Evolutionary conservation across 2,329 filamentous ascomycete genomes (phyloP).

Genomic region (Neofusicoccum kwambonambiense): DNA sequence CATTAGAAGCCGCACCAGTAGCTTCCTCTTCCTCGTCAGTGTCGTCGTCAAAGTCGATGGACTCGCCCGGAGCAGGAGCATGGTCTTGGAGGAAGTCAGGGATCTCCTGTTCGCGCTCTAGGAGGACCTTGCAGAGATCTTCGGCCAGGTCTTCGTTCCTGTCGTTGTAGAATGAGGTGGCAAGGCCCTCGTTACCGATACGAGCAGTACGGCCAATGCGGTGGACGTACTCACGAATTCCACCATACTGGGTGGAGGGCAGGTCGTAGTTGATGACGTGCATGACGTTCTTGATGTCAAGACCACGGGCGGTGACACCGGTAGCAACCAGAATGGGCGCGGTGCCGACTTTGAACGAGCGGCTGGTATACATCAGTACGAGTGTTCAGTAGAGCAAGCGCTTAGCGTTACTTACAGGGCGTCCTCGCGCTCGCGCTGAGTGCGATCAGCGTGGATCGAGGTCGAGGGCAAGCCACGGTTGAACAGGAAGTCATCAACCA

Average conservation of each 20-base stretch:
- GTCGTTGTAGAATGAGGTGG: constrained; percentile 86
- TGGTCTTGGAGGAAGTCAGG: constrained; percentile 76
- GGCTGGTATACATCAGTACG: constrained; percentile 39
- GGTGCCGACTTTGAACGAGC: constrained; percentile 73
- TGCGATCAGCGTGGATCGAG: constrained; percentile 84
- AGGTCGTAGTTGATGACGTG: constrained; percentile 95
- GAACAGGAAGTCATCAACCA: constrained; percentile 83
- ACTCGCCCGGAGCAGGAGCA: constrained; percentile 57
- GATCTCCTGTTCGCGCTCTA: constrained; percentile 75
- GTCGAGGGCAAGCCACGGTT: constrained; percentile 77
- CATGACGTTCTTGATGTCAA: constrained; percentile 82
- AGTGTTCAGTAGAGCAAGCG: too few relatives aligned
- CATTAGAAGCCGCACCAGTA: background rate
- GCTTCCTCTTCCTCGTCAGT: constrained; percentile 33
- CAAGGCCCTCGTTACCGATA: constrained; percentile 82
- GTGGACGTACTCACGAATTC: constrained; percentile 90
- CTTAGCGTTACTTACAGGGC: constrained; percentile 59
- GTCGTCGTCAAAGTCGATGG: constrained; percentile 55
- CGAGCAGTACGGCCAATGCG: constrained; percentile 94
- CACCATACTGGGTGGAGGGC: constrained; percentile 71
- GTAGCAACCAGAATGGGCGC: constrained; percentile 83
- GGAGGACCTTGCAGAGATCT: constrained; percentile 74
- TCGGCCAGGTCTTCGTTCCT: constrained; percentile 70
- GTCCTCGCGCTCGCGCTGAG: constrained; percentile 88
- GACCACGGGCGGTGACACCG: constrained; percentile 80